Conservation (phyloP, 2,329 filamentous ascomycete species). For the Xylaria sp. region DNA sequence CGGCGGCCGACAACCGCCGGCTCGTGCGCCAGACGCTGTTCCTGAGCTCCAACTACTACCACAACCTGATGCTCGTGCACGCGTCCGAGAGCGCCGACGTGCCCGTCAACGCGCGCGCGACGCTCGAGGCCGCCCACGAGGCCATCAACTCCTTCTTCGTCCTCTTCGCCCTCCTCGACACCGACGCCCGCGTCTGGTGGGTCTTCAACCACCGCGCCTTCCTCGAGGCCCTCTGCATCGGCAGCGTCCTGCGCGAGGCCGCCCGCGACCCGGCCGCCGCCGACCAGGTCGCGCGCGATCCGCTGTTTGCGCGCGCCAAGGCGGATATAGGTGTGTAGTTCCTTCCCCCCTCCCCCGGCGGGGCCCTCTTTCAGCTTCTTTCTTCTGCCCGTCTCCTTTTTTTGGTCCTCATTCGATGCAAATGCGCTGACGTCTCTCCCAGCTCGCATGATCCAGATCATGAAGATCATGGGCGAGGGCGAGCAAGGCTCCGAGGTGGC, state of each 20-base stretch:
- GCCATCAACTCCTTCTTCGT: slow-evolving; percentile 76
- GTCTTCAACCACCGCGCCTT: slow-evolving; percentile 82
- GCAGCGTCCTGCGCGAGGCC: slow-evolving; percentile 59
- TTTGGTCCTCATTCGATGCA: background rate
- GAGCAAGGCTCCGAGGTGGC: slow-evolving; percentile 62
- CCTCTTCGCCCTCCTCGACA: slow-evolving; percentile 67
- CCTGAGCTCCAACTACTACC: slow-evolving; percentile 79
- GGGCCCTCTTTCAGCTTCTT: too few species aligned
- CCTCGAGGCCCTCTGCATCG: slow-evolving; percentile 72
- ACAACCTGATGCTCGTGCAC: slow-evolving; percentile 80
- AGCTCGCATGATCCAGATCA: slow-evolving; percentile 67
- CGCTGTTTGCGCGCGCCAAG: slow-evolving; percentile 61
- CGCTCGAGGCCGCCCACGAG: slow-evolving; percentile 75
- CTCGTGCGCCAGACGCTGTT: slow-evolving; percentile 76
- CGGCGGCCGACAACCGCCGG: slow-evolving; percentile 63
- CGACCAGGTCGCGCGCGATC: slow-evolving; percentile 54
- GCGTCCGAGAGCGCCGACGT: slow-evolving; percentile 68
- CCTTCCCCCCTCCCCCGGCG: too few species aligned
- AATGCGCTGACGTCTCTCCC: slow-evolving; percentile 11
- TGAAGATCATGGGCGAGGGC: slow-evolving; percentile 60
- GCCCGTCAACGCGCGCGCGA: slow-evolving; percentile 67
- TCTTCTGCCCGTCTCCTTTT: background rate
- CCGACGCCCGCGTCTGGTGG: slow-evolving; percentile 81
- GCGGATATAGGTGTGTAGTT: slow-evolving; percentile 60
- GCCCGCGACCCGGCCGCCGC: slow-evolving; percentile 48